Evolutionary conservation across 2,329 filamentous ascomycete species (phyloP).

Genomic region (Hymenoscyphus infarciens): DNA sequence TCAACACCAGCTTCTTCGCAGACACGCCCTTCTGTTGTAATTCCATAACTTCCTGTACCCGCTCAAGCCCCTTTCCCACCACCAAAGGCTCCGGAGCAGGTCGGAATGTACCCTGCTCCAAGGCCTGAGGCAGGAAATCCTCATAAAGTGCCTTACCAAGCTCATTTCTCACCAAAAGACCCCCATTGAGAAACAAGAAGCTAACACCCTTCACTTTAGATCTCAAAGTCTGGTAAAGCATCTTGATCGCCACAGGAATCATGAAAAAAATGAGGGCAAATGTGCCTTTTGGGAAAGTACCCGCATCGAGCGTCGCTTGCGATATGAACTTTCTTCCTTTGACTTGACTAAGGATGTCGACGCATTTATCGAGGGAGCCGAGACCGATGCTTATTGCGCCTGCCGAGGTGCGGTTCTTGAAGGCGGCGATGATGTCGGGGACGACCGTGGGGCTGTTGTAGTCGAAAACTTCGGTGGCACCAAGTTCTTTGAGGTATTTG

Average conservation of each 20-base stretch:
- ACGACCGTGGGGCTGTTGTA: slow-evolving; percentile 9
- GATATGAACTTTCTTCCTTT: neutral
- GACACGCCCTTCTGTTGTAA: slow-evolving; percentile 16
- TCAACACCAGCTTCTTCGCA: slow-evolving; percentile 11
- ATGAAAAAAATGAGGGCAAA: neutral
- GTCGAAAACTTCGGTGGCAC: slow-evolving; percentile 27
- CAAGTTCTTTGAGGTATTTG: slow-evolving; percentile 18
- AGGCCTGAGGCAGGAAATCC: slow-evolving; percentile 38
- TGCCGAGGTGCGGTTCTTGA: neutral
- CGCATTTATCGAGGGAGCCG: neutral
- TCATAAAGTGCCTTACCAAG: slow-evolving; percentile 35
- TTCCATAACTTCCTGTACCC: slow-evolving; percentile 40
- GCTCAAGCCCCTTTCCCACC: slow-evolving; percentile 41
- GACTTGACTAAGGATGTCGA: neutral
- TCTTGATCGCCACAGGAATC: neutral
- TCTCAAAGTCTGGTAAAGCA: neutral
- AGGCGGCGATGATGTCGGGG: neutral
- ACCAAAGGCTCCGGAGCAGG: slow-evolving; percentile 39
- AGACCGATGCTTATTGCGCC: too few species aligned
- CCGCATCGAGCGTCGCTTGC: neutral
- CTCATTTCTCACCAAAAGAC: slow-evolving; percentile 14
- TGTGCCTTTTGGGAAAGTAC: neutral
- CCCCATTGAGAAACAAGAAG: slow-evolving; percentile 10
- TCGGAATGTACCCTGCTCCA: slow-evolving; percentile 36
- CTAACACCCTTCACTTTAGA: slow-evolving; percentile 10